Conservation (phyloP, 495 filamentous ascomycete species). For the Neurospora tetrasperma region DNA sequence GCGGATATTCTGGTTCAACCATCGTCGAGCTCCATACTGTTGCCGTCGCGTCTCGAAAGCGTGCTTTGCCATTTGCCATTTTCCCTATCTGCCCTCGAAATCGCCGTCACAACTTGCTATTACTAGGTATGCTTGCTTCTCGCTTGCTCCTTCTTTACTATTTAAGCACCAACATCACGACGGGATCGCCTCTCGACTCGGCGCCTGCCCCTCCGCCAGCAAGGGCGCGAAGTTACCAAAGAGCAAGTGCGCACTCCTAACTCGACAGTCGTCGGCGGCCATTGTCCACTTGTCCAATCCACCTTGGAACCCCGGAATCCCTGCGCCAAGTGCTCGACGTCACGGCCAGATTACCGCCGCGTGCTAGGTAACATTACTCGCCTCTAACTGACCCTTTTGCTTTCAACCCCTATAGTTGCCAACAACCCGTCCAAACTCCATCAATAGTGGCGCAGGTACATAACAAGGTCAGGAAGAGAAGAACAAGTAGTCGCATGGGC, state of each 20-base stretch:
- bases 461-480: background rate
- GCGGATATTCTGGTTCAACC: slow-evolving; percentile 14
- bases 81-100: background rate
- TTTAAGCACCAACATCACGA: background rate
- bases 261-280: background rate
- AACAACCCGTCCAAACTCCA: background rate
- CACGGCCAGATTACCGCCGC: background rate
- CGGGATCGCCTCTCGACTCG: background rate
- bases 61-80: background rate
- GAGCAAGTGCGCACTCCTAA: background rate
- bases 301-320: background rate
- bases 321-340: background rate
- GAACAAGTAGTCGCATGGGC: background rate
- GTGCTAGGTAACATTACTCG: background rate
- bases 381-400: background rate
- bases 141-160: background rate
- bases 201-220: background rate
- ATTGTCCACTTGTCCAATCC: background rate
- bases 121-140: background rate
- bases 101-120: background rate
- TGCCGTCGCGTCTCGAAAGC: slow-evolving; percentile 8
- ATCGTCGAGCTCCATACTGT: slow-evolving; percentile 2
- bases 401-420: background rate
- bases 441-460: background rate
- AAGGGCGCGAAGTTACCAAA: background rate